These are phyloP conservation scores for Rosa hybrid DNA, from an alignment of 331 rosid genomes.

Conservation along the genomic window DNA sequence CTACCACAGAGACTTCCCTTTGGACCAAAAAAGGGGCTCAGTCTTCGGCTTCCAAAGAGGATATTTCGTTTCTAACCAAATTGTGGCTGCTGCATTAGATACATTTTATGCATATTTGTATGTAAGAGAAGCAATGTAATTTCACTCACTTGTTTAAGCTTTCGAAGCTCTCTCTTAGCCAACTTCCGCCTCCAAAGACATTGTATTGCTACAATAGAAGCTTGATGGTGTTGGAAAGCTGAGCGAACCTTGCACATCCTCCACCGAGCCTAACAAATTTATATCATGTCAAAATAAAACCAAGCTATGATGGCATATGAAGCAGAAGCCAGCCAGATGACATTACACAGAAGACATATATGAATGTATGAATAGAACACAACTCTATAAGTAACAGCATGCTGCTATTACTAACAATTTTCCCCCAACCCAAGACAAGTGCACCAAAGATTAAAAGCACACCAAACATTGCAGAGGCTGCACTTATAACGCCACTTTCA, in stretches of 20 bases:
- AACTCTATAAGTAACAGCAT: not conserved
- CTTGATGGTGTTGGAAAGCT: conserved; percentile 51
- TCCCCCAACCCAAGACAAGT: not conserved
- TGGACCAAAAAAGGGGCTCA: too few species aligned
- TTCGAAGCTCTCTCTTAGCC: conserved; percentile 81
- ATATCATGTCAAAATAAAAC: conserved; percentile 18
- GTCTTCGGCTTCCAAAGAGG: too few species aligned
- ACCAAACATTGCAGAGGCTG: too few species aligned
- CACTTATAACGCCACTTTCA: too few species aligned
- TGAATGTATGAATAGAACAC: not conserved
- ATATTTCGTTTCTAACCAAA: too few species aligned
- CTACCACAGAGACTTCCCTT: too few species aligned
- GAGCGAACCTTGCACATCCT: conserved; percentile 76
- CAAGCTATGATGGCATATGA: conserved; percentile 6
- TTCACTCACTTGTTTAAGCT: conserved; percentile 62
- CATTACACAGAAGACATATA: not conserved
- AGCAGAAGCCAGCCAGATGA: conserved; percentile 6
- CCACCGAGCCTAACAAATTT: conserved; percentile 70
- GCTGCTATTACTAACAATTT: not conserved
- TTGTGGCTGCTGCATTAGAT: not conserved
- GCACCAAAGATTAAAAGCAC: not conserved
- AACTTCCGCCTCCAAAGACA: conserved; percentile 85
- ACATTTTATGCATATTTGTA: conserved; percentile 8
- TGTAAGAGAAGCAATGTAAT: not conserved
- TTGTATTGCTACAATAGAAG: conserved; percentile 74